A percentile compares a stretch with the other conserved stretches of the same genome.
Conservation (phyloP, 2,329 filamentous ascomycete species). For the Meredithiella fracta region DNA sequence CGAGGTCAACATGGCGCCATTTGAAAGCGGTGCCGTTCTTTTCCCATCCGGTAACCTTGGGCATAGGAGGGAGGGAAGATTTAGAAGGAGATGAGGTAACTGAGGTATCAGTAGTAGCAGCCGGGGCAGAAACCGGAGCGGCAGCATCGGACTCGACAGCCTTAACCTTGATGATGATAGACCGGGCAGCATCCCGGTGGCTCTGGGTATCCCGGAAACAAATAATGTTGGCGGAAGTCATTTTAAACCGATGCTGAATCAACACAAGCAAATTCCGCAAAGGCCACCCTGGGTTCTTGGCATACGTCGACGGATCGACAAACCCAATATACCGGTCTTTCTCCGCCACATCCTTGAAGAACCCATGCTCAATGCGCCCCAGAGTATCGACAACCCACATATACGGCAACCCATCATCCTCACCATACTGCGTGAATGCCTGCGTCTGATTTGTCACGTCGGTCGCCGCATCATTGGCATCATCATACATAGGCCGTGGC, state of each 20-base stretch:
- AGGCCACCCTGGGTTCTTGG: conserved; percentile 79
- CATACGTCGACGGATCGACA: conserved; percentile 81
- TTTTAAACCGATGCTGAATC: conserved; percentile 62
- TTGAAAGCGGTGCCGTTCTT: conserved; percentile 54
- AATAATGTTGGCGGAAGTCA: conserved; percentile 64
- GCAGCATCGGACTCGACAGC: neutral
- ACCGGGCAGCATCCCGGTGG: conserved; percentile 63
- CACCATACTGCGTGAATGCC: conserved; percentile 29
- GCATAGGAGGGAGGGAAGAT: conserved; percentile 34
- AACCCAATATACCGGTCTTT: conserved; percentile 74
- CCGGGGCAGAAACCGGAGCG: conserved; percentile 17
- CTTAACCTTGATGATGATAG: conserved; percentile 55
- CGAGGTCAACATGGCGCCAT: conserved; percentile 63
- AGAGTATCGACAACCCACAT: conserved; percentile 65
- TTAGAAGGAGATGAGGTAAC: no score
- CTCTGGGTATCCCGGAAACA: conserved; percentile 77
- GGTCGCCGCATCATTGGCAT: conserved; percentile 21
- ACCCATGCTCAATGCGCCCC: conserved; percentile 65
- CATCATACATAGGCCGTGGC: conserved; percentile 8
- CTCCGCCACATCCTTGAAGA: conserved; percentile 58
- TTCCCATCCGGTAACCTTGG: conserved; percentile 93
- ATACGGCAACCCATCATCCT: conserved; percentile 35
- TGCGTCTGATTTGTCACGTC: conserved; percentile 30
- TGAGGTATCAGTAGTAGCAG: no score
- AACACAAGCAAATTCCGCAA: conserved; percentile 77